phyloP scores from a whole-genome alignment of 441 rosid genomes.

The Adansonia madagascariensis region DNA sequence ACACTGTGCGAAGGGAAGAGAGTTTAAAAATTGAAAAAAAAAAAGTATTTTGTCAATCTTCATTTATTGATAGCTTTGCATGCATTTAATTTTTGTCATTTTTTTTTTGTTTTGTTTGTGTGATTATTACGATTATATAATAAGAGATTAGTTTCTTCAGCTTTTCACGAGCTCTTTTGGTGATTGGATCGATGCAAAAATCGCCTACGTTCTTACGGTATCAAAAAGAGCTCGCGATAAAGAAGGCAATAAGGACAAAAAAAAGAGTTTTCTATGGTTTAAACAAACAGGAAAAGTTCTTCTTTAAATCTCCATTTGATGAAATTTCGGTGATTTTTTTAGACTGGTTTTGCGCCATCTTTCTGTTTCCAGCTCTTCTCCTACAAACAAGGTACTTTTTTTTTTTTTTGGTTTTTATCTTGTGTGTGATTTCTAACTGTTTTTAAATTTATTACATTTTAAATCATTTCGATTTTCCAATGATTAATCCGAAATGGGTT shows the following conservation, averaged over 20 bases:
- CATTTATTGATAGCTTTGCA: too few relatives aligned
- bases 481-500: constrained; percentile 35
- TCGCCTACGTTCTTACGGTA: constrained; percentile 5
- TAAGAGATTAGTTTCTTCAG: constrained; percentile 23
- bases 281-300: not conserved
- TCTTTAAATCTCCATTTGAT: not conserved
- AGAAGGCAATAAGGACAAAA: too few relatives aligned
- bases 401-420: not conserved
- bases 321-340: constrained; percentile 34
- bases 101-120: constrained; percentile 1
- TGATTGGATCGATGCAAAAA: constrained; percentile 64
- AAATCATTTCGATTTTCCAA: constrained; percentile 8
- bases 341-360: constrained; percentile 5
- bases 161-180: constrained; percentile 41
- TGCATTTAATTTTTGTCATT: too few relatives aligned
- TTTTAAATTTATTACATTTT: constrained; percentile 28
- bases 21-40: not conserved
- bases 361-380: constrained; percentile 13
- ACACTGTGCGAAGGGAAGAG: not conserved
- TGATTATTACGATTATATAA: constrained; percentile 27
- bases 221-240: not conserved
- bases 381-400: constrained; percentile 28
- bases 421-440: not conserved
- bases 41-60: not conserved
- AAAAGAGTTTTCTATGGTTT: not conserved